These are phyloP conservation scores for Sphaerulina populicola DNA, from an alignment of 2,329 filamentous ascomycete species.

Conservation along the genomic window DNA sequence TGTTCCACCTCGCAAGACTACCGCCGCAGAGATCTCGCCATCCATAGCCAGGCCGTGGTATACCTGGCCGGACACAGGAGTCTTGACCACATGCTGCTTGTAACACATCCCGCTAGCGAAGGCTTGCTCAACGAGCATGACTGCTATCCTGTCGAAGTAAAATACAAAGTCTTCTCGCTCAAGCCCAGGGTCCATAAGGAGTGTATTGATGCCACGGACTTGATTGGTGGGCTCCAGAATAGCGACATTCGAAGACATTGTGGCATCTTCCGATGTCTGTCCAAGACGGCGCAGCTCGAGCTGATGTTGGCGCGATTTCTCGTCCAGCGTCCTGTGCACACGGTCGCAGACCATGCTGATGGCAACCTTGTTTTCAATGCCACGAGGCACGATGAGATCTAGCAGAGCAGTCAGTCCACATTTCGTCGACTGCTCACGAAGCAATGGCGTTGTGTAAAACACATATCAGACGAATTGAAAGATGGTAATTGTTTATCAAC, in stretches of 20 bases:
- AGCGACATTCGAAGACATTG: constrained; percentile 66
- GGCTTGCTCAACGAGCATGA: constrained; percentile 76
- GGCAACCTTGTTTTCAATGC: constrained; percentile 88
- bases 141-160: constrained; percentile 84
- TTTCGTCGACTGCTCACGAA: not conserved
- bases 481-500: constrained; percentile 33
- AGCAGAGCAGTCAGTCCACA: constrained; percentile 15
- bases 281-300: constrained; percentile 70
- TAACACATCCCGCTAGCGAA: constrained; percentile 67
- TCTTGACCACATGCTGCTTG: constrained; percentile 54
- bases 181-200: constrained; percentile 73
- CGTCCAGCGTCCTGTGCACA: constrained; percentile 74
- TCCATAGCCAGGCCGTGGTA: constrained; percentile 65
- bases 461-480: constrained; percentile 33
- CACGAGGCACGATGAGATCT: constrained; percentile 91
- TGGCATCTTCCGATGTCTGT: constrained; percentile 55
- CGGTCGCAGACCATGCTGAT: constrained; percentile 91
- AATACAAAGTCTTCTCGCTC: constrained; percentile 88
- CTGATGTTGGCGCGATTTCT: constrained; percentile 78
- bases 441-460: not conserved
- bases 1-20: constrained; percentile 80
- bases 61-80: constrained; percentile 53
- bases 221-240: constrained; percentile 71
- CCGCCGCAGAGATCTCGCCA: constrained; percentile 72
- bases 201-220: constrained; percentile 78